Base-by-base conservation (phyloP, 306 rosid genomes). In the Comarum palustre region DNA sequence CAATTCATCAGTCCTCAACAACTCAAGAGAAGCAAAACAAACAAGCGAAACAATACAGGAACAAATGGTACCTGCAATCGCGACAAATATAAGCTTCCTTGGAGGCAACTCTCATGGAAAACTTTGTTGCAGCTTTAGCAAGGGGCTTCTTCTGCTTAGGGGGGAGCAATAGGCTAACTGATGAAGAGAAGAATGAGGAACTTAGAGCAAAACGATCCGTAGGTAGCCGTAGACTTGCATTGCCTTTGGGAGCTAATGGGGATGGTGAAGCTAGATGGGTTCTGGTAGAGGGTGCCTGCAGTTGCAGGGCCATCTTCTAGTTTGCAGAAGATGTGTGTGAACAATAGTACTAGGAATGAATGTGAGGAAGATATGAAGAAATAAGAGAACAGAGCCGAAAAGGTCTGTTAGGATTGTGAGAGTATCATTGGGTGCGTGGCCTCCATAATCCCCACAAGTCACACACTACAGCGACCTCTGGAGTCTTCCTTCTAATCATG, bases 41-140 rank as follows among this genome's bases (percentile, higher is more conserved):
- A n/a, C 4, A 5, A 0, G 14, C 8, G 34, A 58, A 47, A 47
- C 12, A 34, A 11, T 17, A 72, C 7, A 15, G 43, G 63, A 69
- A 60, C 7, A 68, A 14, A 6, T n/a, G 62, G 73, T 54, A 94
- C 97, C 98, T 97, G 98, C 98, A 94, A 77, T 94, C 96, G 10
- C 92, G 97, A 68, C 98, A 94, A 74, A 94, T 91, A 72, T 94
- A 94, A 77, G 96, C 73, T 82, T 88, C 85, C 75, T 93, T 93
- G 79, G 97, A 89, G 63, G 98, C 86, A 15, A 86, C 88, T 17
- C 97, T 91, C 98, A 94, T 89, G 82, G 95, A 86, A 81, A 89
- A 77, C 80, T 81, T 91, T 36, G 96, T 87, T 15, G 89, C 52
- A 19, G 68, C 66, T 47, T 82, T 70, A 72, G 70, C 27, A 75